Conservation (phyloP, 176 grass and related monocot genomes). For the Carex cristatella region DNA sequence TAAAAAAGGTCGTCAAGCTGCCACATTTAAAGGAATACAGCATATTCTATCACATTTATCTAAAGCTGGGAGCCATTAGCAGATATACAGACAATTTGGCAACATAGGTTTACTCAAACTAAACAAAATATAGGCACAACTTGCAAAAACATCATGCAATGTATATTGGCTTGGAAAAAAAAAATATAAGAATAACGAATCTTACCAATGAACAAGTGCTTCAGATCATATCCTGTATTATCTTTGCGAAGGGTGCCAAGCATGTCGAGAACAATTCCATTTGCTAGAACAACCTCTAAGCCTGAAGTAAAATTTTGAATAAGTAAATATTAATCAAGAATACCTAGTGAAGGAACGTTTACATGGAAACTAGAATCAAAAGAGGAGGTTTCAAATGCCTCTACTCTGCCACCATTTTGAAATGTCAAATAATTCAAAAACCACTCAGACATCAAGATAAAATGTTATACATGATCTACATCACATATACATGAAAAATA, state of each 20-base stretch:
- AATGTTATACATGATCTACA: not conserved
- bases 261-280: constrained; percentile 98
- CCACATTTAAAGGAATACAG: too few relatives aligned
- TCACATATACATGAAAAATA: not conserved
- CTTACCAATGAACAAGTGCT: constrained; percentile 91
- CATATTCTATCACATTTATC: not conserved
- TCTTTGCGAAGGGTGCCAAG: constrained; percentile 90
- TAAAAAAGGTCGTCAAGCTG: not conserved
- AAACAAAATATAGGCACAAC: not conserved
- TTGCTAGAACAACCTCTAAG: constrained; percentile 76
- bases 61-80: not conserved
- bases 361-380: not conserved
- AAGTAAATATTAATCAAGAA: not conserved
- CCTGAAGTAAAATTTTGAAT: constrained; percentile 33
- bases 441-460: not conserved
- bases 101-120: not conserved
- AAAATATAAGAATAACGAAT: constrained; percentile 2
- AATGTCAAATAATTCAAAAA: not conserved
- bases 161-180: constrained; percentile 10
- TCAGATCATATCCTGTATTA: constrained; percentile 93
- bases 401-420: not conserved
- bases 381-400: not conserved
- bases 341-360: not conserved
- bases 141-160: not conserved
- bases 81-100: not conserved